Evolutionary conservation across 2,329 filamentous ascomycete species (phyloP).

Genomic region (Diatrype stigma): DNA sequence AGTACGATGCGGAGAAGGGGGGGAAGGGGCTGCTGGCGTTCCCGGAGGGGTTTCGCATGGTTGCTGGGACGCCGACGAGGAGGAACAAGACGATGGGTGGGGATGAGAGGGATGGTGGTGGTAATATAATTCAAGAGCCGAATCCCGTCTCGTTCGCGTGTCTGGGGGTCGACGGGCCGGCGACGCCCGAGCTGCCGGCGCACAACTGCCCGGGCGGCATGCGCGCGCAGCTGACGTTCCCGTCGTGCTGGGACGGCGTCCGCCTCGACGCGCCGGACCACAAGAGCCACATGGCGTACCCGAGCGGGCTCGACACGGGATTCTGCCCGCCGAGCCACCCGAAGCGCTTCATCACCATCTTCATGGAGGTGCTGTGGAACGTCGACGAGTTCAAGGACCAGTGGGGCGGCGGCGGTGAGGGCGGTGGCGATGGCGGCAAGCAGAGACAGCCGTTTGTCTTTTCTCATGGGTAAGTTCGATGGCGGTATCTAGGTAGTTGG

Average conservation of each 20-base stretch:
- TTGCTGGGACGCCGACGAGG: conserved; percentile 54
- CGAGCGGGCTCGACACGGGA: conserved; percentile 41
- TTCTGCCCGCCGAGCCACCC: conserved; percentile 47
- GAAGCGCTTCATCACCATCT: conserved; percentile 52
- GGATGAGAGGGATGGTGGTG: conserved; percentile 31
- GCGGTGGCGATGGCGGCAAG: too few relatives aligned
- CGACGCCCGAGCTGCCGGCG: conserved; percentile 50
- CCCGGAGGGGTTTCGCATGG: conserved; percentile 60
- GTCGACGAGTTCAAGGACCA: conserved; percentile 45
- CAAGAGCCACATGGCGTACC: conserved; percentile 53
- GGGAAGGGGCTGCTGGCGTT: conserved; percentile 53
- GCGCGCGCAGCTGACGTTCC: conserved; percentile 53
- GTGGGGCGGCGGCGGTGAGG: conserved; percentile 41
- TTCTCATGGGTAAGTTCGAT: conserved; percentile 30
- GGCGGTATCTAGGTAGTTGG: too few relatives aligned
- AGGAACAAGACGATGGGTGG: conserved; percentile 37
- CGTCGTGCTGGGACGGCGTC: conserved; percentile 59
- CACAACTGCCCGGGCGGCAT: conserved; percentile 49
- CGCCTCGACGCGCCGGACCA: conserved; percentile 52
- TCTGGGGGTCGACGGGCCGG: conserved; percentile 39
- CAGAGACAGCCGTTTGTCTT: conserved; percentile 48
- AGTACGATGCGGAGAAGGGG: conserved; percentile 27
- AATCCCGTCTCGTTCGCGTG: conserved; percentile 54
- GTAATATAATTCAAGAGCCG: too few relatives aligned
- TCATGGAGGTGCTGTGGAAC: conserved; percentile 56